These are phyloP conservation scores for Nosema granulosis DNA, from an alignment of 371 early-diverging fungal genomes.

Conservation along the genomic window DNA sequence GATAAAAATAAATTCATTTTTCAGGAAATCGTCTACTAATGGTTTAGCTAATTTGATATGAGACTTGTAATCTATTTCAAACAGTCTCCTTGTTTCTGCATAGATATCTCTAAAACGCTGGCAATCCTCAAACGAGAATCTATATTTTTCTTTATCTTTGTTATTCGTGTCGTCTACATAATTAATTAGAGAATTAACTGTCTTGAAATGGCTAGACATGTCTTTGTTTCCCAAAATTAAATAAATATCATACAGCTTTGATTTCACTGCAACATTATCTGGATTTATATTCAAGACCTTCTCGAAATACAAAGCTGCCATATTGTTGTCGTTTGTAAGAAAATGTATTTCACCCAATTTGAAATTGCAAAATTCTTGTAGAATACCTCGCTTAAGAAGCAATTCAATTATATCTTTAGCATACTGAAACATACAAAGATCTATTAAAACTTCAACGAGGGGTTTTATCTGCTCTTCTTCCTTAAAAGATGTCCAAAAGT, in stretches of 20 bases:
- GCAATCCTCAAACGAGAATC: conserved; percentile 46
- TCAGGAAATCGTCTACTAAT: conserved; percentile 52
- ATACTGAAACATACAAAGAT: conserved; percentile 22
- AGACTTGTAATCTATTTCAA: neutral
- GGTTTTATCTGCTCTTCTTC: conserved; percentile 9
- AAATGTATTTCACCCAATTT: conserved; percentile 31
- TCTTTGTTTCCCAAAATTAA: conserved; percentile 56
- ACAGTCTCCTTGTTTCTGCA: neutral
- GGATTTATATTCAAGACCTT: conserved; percentile 51
- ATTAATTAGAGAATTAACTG: conserved; percentile 44
- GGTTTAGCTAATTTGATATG: neutral
- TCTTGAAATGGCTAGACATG: conserved; percentile 59
- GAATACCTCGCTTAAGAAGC: conserved; percentile 13
- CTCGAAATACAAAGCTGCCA: conserved; percentile 46
- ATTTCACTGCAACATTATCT: conserved; percentile 48
- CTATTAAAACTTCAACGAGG: conserved; percentile 6
- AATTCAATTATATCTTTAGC: conserved; percentile 25
- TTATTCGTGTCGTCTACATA: conserved; percentile 49
- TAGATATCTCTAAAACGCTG: conserved; percentile 30
- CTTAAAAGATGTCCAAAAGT: conserved; percentile 1
- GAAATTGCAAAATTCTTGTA: conserved; percentile 33
- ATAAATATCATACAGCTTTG: conserved; percentile 62
- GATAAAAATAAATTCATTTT: conserved; percentile 43
- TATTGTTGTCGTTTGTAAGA: conserved; percentile 13
- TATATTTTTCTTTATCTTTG: conserved; percentile 21